phyloP scores from a whole-genome alignment of 768 basidiomycete genomes.

The Rubroboletus pulcherrimus region DNA sequence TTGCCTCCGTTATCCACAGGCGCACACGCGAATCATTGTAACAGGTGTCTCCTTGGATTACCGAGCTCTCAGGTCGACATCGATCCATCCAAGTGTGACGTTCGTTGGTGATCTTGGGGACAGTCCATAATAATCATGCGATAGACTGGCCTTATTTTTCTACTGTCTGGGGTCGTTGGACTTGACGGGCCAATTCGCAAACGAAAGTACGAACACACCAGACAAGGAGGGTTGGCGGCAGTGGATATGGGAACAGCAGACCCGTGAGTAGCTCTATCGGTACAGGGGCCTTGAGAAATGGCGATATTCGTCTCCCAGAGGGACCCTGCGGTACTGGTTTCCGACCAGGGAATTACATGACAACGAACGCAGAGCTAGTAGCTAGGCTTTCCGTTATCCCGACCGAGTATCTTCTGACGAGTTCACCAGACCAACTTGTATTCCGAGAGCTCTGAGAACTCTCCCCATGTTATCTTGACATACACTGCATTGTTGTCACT shows the following conservation, averaged over 20 bases:
- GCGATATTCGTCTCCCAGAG: slow-evolving; percentile 31
- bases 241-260: slow-evolving; percentile 92
- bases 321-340: slow-evolving; percentile 67
- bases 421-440: slow-evolving; percentile 33
- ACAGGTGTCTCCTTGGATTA: slow-evolving; percentile 66
- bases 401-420: slow-evolving; percentile 4
- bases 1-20: slow-evolving; percentile 36
- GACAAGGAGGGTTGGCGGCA: slow-evolving; percentile 65
- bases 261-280: slow-evolving; percentile 37
- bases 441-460: slow-evolving; percentile 48
- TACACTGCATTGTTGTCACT: slow-evolving; percentile 87
- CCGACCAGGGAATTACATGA: slow-evolving; percentile 72
- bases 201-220: slow-evolving; percentile 38
- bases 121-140: slow-evolving; percentile 9
- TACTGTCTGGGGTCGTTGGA: slow-evolving; percentile 88
- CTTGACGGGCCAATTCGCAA: slow-evolving; percentile 50
- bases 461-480: slow-evolving; percentile 87
- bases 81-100: slow-evolving; percentile 66
- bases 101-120: slow-evolving; percentile 14
- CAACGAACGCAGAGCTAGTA: slow-evolving; percentile 27
- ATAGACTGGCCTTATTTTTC: slow-evolving; percentile 80
- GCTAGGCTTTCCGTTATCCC: slow-evolving; percentile 1
- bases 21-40: slow-evolving; percentile 63
- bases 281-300: not conserved
- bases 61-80: slow-evolving; percentile 64